Evolutionary conservation across 495 filamentous ascomycete genomes (phyloP).

Genomic region (Trypethelium eluteriae): DNA sequence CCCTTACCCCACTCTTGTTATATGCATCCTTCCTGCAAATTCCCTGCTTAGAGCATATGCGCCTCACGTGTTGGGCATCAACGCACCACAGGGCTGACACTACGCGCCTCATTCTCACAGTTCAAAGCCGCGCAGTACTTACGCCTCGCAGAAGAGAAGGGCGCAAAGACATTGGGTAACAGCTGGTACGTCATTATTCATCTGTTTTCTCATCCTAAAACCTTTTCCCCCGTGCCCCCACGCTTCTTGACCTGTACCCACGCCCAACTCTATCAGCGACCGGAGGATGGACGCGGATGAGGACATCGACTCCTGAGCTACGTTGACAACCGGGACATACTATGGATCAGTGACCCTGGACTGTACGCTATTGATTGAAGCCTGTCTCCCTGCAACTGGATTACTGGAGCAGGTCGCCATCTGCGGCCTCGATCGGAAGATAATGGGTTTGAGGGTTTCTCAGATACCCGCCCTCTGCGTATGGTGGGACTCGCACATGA

Average conservation of each 20-base stretch:
- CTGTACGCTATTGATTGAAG: neutral
- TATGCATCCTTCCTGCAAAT: neutral
- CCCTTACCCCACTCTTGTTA: neutral
- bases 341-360: neutral
- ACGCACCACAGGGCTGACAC: slow-evolving; percentile 21
- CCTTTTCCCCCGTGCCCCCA: too few species aligned
- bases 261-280: slow-evolving; percentile 17
- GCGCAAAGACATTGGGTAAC: slow-evolving; percentile 85
- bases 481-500: neutral
- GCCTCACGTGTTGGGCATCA: slow-evolving; percentile 35
- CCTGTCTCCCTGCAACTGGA: neutral
- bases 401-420: neutral
- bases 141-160: slow-evolving; percentile 80
- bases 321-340: neutral
- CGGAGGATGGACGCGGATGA: neutral
- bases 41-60: neutral
- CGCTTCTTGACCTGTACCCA: neutral
- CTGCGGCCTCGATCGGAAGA: slow-evolving; percentile 8
- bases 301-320: neutral
- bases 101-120: slow-evolving; percentile 41
- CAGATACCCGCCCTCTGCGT: neutral
- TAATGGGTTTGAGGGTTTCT: neutral
- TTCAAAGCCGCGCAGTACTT: slow-evolving; percentile 87
- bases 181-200: slow-evolving; percentile 65
- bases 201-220: neutral